Base-by-base conservation (phyloP, 73 alveolate genomes). In the Diophrys sp. region DNA sequence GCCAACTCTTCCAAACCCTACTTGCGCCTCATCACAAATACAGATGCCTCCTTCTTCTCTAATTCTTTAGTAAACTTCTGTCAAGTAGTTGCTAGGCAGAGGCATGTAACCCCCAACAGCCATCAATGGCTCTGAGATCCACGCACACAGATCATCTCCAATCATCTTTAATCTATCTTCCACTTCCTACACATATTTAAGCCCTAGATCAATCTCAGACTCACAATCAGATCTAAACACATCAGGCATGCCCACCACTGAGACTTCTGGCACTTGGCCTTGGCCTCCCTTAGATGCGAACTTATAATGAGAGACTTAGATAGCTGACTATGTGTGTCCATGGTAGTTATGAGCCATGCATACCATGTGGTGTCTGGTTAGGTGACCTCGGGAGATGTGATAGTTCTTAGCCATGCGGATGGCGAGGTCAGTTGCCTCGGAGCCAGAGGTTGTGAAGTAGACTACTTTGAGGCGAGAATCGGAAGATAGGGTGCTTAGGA, bases 1-100 rank as follows among this genome's bases (percentile, higher is more conserved):
- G 23, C 90, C 90, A 24, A 44, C 34, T 70, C 90, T 79, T 31
- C 90, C 90, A 24, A 82, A 82, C 29, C 90, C 90, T 1, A 33
- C 70, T 33, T 82, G 74, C 25, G 75, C 90, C 55, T 82, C 90
- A 32, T 82, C 90, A 0, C 85, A 74, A 0, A 75, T 72, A 56
- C 80, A 74, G 31, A 82, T 75, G 29, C 90, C 90, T 1, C 90
- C 90, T 0, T 30, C 74, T 0, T 31, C 31, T 0, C 84, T 71
- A 31, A 82, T 57, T 23, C 53, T 33, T 0, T 1, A 24, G 32
- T 74, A 73, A 0, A 33, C 79, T 0, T 73, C 70, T 1, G 33
- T n/a, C 24, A 82, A 62, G 75, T 82, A 82, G 69, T 73, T 82
- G 1, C 24, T 31, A 26, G 78, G 86, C 62, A 66, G 34, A 23